phyloP scores from a whole-genome alignment of 2,329 filamentous ascomycete species.

The Trichoderma cornu-damae region DNA sequence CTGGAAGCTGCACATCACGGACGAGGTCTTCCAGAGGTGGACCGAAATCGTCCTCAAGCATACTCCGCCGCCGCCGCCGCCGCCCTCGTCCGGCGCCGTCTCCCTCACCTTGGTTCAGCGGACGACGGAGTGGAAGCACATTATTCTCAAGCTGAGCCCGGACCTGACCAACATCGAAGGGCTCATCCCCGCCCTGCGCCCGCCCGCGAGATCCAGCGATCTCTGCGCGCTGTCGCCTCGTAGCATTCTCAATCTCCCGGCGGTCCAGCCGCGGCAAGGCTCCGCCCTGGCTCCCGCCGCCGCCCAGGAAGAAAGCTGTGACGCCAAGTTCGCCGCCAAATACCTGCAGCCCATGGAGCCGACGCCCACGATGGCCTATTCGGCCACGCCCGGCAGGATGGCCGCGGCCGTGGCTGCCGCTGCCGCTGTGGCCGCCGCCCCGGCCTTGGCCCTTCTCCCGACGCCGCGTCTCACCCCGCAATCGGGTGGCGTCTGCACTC shows the following conservation, averaged over 20 bases:
- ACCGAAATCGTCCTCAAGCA: constrained; percentile 85
- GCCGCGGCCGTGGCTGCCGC: no score
- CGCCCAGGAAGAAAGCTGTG: constrained; percentile 24
- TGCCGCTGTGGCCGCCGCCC: no score
- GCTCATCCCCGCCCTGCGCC: constrained; percentile 37
- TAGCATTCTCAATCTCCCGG: constrained; percentile 41
- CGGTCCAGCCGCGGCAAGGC: constrained; percentile 31
- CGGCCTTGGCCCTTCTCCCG: constrained; percentile 52
- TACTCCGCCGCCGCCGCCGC: constrained; percentile 63
- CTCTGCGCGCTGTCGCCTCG: constrained; percentile 38
- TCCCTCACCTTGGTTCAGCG: constrained; percentile 43
- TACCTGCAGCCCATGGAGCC: constrained; percentile 39
- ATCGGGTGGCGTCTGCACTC: constrained; percentile 52
- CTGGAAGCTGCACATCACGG: constrained; percentile 92
- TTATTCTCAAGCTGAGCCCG: constrained; percentile 53
- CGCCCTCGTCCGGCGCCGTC: constrained; percentile 48
- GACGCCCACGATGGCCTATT: constrained; percentile 39
- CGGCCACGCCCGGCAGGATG: constrained; percentile 36
- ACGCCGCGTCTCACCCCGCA: constrained; percentile 57
- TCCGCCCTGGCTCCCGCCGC: constrained; percentile 40
- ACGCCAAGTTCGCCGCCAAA: background rate
- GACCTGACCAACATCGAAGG: constrained; percentile 55
- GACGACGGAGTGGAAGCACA: constrained; percentile 52
- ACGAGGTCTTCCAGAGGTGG: constrained; percentile 86
- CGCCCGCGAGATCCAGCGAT: constrained; percentile 31